Evolutionary conservation across 2,329 filamentous ascomycete species (phyloP).

Genomic region (Epichloe elymi): DNA sequence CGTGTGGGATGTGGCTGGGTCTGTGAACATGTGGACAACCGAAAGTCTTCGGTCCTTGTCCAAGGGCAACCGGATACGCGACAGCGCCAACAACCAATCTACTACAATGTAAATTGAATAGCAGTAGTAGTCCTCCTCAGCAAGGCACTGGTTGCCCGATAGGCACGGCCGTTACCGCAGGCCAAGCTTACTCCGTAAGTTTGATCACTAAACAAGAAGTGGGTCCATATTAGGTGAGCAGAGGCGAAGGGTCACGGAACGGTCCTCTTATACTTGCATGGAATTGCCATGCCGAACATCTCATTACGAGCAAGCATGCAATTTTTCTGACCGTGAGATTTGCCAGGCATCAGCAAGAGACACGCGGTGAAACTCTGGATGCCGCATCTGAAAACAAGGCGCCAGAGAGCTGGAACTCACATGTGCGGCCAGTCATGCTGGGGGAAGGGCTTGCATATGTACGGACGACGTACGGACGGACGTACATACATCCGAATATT

Average conservation of each 20-base stretch:
- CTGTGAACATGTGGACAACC: neutral
- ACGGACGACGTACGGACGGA: no score
- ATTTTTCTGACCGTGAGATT: neutral
- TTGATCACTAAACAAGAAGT: neutral
- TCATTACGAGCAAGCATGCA: neutral
- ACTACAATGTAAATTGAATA: neutral
- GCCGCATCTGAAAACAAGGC: neutral
- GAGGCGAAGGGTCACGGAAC: no score
- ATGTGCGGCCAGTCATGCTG: neutral
- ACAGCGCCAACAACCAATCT: neutral
- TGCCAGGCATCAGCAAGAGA: neutral
- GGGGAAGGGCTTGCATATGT: neutral
- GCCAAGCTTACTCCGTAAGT: no score
- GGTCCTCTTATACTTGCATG: neutral
- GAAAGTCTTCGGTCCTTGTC: constrained; percentile 7
- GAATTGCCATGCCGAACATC: neutral
- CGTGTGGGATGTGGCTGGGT: constrained; percentile 1
- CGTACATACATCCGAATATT: neutral
- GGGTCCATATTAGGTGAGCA: neutral
- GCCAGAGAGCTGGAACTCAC: neutral
- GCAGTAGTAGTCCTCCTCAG: no score
- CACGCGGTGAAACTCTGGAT: neutral
- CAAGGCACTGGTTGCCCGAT: no score
- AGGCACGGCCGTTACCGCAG: neutral
- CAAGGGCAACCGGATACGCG: neutral